These are phyloP conservation scores for Dactylella cylindrospora DNA, from an alignment of 2,329 filamentous ascomycete species.

Conservation along the genomic window DNA sequence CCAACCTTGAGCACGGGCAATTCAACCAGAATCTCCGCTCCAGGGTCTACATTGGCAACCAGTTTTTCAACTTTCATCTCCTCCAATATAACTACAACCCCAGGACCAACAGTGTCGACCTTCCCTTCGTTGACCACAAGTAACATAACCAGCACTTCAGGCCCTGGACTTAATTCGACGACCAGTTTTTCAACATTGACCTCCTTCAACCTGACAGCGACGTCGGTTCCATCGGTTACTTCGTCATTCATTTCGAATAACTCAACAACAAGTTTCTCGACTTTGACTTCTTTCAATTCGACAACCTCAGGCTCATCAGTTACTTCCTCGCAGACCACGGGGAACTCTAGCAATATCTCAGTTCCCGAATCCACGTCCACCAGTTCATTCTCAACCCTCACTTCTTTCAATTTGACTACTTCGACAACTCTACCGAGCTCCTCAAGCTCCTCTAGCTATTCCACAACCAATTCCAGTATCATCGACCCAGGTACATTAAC, in stretches of 20 bases:
- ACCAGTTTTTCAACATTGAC: too few species aligned
- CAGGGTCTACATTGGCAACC: too few species aligned
- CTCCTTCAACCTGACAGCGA: too few species aligned
- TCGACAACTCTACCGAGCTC: neutral
- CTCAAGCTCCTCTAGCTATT: constrained; percentile 1
- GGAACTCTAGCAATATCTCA: neutral
- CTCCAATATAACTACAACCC: too few species aligned
- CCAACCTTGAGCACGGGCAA: too few species aligned
- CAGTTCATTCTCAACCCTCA: neutral
- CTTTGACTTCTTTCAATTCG: constrained; percentile 19
- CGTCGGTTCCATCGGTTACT: too few species aligned
- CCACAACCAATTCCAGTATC: neutral
- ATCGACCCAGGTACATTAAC: neutral
- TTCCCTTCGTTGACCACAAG: constrained; percentile 4
- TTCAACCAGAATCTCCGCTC: too few species aligned
- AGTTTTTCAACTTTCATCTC: too few species aligned
- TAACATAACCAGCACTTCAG: constrained; percentile 13
- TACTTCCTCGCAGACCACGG: neutral
- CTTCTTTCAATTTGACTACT: neutral
- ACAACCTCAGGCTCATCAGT: neutral
- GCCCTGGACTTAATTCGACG: too few species aligned
- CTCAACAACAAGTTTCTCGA: too few species aligned
- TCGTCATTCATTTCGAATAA: too few species aligned
- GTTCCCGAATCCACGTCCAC: neutral
- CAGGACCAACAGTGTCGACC: too few species aligned